Evolutionary conservation across 2,329 filamentous ascomycete species (phyloP), one percentile per base, ranked within the genome.

Genomic region (Exophiala sideris): DNA sequence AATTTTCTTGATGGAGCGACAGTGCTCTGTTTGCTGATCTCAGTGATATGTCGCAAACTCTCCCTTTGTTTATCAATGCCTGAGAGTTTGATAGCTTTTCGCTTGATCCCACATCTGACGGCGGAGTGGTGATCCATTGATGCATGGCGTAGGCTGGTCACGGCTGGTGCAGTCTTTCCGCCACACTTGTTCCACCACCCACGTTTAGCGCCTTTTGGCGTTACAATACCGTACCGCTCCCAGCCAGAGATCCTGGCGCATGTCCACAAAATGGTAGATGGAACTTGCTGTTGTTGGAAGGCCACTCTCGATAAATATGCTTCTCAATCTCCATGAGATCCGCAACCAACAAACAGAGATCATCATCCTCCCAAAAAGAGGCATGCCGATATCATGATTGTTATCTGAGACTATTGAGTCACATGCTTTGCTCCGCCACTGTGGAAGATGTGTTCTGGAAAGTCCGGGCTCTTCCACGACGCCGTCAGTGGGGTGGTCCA

Each of bases 151-250:
- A 29, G 24, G 24, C 24, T 29, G 24, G 24, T 29, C 24, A 29
- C 24, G 24, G 24, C 41, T 24, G 41, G 21, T 44, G 41, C 41
- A 24, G 18, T 5, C n/a, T 24, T 41, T 38, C 52, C 50, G 47
- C 50, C 46, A 56, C 53, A 54, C 50, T 50, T 59, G 57, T 59
- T 56, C 53, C 57, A 59, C 57, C 53, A 56, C 49, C n/a, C n/a
- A 29, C 24, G 33, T 48, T 49, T 53, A 56, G 52, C 14, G 41
- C 35, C 40, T 48, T 41, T 44, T 20, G 20, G 24, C 7, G 35
- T 59, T 42, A 56, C 52, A 51, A 40, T 50, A 54, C 50, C 11
- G 32, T 57, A 57, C 54, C 35, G 33, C 16, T n/a, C 47, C 38
- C 47, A 33, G 44, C 44, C 35, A 9, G 20, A 18, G 8, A 57